Evolutionary conservation across 371 early-diverging fungal species (phyloP).

Genomic region (Mortierella sp.): DNA sequence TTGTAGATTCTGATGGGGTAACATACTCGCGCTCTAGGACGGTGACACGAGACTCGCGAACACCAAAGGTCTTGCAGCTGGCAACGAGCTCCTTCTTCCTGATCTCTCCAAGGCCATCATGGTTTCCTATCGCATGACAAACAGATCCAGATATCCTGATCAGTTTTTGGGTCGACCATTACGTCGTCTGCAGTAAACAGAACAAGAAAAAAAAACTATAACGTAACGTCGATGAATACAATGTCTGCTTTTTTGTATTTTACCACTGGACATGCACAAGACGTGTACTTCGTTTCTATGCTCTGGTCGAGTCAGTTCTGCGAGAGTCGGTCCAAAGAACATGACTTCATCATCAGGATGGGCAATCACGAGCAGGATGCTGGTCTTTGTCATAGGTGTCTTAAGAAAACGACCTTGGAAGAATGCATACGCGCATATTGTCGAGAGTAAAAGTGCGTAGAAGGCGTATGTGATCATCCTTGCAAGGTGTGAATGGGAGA

Average conservation of each 20-base stretch:
- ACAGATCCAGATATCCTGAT: not conserved
- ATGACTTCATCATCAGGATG: conserved; percentile 99
- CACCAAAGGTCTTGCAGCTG: conserved; percentile 76
- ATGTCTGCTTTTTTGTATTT: not conserved
- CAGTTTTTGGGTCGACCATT: not conserved
- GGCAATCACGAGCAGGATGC: conserved; percentile 88
- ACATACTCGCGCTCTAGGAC: conserved; percentile 75
- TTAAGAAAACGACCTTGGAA: conserved; percentile 39
- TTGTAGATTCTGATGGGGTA: too few species aligned
- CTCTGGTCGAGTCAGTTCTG: conserved; percentile 60
- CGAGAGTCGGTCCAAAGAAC: conserved; percentile 97
- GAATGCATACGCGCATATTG: conserved; percentile 35
- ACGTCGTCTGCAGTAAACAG: not conserved
- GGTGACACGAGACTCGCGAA: conserved; percentile 69
- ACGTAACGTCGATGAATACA: too few species aligned
- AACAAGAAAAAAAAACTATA: too few species aligned
- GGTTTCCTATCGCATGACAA: conserved; percentile 67
- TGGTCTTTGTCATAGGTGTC: conserved; percentile 52
- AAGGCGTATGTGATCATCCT: conserved; percentile 17
- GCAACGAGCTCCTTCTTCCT: conserved; percentile 83
- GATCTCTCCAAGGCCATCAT: conserved; percentile 79
- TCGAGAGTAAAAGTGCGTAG: conserved; percentile 23
- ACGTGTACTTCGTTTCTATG: conserved; percentile 69
- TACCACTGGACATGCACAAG: conserved; percentile 91
- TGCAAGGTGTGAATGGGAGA: not conserved